Percentiles rank a stretch among this genome's conserved stretches.
Conservation (phyloP, 805 yeast genomes). For the Saturnispora halmiae region DNA sequence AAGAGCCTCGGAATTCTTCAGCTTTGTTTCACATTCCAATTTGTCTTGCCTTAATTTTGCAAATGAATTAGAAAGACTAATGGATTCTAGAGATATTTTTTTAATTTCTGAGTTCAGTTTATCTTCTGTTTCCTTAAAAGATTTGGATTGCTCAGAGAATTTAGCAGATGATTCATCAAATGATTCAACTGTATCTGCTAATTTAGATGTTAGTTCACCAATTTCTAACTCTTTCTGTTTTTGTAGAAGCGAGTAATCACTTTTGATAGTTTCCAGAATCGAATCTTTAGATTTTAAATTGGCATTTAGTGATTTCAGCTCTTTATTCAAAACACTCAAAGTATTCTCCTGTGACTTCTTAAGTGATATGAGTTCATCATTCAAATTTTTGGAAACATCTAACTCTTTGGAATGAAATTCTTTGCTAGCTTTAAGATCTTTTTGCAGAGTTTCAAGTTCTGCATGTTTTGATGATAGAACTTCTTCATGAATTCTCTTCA, state of each 20-base stretch:
- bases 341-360: neutral
- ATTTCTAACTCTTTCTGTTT: neutral
- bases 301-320: neutral
- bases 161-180: neutral
- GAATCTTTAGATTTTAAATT: neutral
- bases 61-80: neutral
- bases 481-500: slow-evolving; percentile 1
- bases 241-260: neutral
- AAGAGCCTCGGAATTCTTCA: neutral
- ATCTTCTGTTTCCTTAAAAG: neutral
- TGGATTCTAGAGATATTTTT: neutral
- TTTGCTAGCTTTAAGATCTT: neutral
- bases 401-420: neutral
- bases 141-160: neutral
- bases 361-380: neutral
- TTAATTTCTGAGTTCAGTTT: neutral
- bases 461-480: neutral
- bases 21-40: neutral
- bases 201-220: neutral
- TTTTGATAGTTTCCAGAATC: neutral
- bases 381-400: neutral
- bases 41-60: neutral
- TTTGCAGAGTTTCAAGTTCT: neutral
- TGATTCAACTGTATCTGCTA: neutral
- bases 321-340: neutral